phyloP scores from a whole-genome alignment of 2,329 filamentous ascomycete genomes.

The Aureobasidium sp. region DNA sequence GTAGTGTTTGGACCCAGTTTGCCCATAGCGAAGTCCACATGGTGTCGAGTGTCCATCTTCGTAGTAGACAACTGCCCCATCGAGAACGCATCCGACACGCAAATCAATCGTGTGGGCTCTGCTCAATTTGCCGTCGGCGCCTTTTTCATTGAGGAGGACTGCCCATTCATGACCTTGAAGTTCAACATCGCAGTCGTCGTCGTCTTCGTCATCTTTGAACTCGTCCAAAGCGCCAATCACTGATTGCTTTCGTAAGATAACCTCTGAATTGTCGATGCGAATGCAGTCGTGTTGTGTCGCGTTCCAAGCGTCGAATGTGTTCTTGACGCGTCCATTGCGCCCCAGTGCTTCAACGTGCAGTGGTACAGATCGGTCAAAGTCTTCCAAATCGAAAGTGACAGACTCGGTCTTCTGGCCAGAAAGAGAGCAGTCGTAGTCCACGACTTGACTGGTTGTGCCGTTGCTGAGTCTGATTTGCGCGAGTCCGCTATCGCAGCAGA shows the following conservation, averaged over 20 bases:
- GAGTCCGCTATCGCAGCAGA: neutral
- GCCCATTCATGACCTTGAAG: slow-evolving; percentile 16
- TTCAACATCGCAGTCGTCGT: neutral
- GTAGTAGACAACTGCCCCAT: slow-evolving; percentile 43
- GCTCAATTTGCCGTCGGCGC: slow-evolving; percentile 29
- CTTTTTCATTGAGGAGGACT: slow-evolving; percentile 22
- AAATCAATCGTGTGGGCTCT: slow-evolving; percentile 40
- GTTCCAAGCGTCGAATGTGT: neutral
- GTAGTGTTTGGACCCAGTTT: slow-evolving; percentile 26
- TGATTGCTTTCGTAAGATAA: slow-evolving; percentile 36
- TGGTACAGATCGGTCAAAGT: neutral
- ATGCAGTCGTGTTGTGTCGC: slow-evolving; percentile 25
- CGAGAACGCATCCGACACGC: slow-evolving; percentile 38
- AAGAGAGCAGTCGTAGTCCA: neutral
- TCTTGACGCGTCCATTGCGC: neutral
- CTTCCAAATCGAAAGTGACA: neutral
- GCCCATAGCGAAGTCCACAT: slow-evolving; percentile 34
- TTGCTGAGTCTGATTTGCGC: slow-evolving; percentile 22
- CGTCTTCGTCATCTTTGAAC: neutral
- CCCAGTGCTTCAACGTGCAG: neutral
- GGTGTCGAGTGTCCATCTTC: slow-evolving; percentile 38
- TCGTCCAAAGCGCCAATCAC: slow-evolving; percentile 19
- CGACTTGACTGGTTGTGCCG: neutral
- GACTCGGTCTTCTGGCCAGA: neutral
- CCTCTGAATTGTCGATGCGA: slow-evolving; percentile 33